A percentile compares a stretch with the other conserved stretches of the same genome.
Conservation (phyloP, 1,139 yeast genomes). For the Spathaspora sp. region DNA sequence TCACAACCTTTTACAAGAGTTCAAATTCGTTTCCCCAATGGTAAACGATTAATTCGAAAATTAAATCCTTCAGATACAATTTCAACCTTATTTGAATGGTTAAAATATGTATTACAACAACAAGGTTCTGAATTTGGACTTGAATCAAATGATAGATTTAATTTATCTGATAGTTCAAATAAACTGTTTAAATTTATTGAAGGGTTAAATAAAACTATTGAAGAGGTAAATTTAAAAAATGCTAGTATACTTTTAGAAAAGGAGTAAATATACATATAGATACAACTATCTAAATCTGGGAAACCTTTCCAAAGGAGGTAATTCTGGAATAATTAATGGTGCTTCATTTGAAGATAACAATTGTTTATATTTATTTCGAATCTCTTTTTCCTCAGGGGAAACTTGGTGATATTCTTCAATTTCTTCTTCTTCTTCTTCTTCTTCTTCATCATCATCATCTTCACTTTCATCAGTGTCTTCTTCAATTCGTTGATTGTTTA, state of each 20-base stretch:
- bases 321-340: slow-evolving; percentile 15
- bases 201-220: slow-evolving; percentile 58
- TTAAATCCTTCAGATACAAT: slow-evolving; percentile 62
- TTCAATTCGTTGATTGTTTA: slow-evolving; percentile 10
- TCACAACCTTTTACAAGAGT: slow-evolving; percentile 68
- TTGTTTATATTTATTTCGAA: slow-evolving; percentile 11
- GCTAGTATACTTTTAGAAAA: slow-evolving; percentile 76
- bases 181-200: slow-evolving; percentile 66
- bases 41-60: slow-evolving; percentile 76
- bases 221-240: slow-evolving; percentile 75
- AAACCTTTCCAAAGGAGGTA: slow-evolving; percentile 30
- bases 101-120: slow-evolving; percentile 60
- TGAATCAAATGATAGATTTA: slow-evolving; percentile 37
- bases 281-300: slow-evolving; percentile 12
- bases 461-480: slow-evolving; percentile 12
- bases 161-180: slow-evolving; percentile 60
- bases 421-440: not conserved
- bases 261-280: slow-evolving; percentile 16
- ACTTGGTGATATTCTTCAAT: not conserved
- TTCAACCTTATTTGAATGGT: slow-evolving; percentile 32
- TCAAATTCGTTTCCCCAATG: slow-evolving; percentile 86
- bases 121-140: slow-evolving; percentile 47
- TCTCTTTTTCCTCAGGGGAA: slow-evolving; percentile 10
- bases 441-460: slow-evolving; percentile 11
- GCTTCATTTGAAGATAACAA: slow-evolving; percentile 8